Base-by-base conservation (phyloP, 805 yeast species). In the Cyberlindnera maritima region DNA sequence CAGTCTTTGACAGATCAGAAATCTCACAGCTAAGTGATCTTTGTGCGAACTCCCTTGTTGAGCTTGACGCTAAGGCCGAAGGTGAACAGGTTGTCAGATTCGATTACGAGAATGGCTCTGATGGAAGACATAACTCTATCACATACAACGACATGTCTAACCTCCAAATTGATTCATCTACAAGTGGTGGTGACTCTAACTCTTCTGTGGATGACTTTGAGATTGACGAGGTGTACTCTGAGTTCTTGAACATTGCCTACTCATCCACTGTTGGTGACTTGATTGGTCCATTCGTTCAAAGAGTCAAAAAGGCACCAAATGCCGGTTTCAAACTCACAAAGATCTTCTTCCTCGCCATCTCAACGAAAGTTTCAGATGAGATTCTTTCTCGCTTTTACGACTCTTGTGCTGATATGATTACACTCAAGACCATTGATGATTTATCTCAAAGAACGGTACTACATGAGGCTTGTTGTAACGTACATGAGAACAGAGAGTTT, bases 1-100 rank as follows among this genome's bases (percentile, higher is more conserved):
- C 99, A 0, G 95, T 92, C 12, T 94, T 94, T 69, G 96, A 94
- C 60, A 80, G 95, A 52, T 85, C 86, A 53, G 92, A 88, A 58
- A 85, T 92, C 43, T 85, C 94, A 38, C 83, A 81, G 54, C 73
- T 94, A 57, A 85, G 90, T 61, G 99, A 94, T 63, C 68, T 81
- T 42, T 75, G 82, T 20, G 82, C 84, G 1, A 79, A 72, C 51
- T 75, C 80, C 12, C 64, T 88, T 36, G 73, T 88, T 64, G 96
- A 89, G 57, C 68, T 88, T 29, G 96, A 89, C 63, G 84, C 85
- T 1, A 72, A 76, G 55, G 76, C 79, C n/a, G 83, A 72, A 36
- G 81, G 80, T 23, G 79, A 74, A 48, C 60, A 63, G 20, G 61
- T 63, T 36, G 50, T 60, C 9, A 58, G 60, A 38, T 61, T 53